phyloP scores from a whole-genome alignment of 352 stramenopile species.

The Phytophthora europaea region DNA sequence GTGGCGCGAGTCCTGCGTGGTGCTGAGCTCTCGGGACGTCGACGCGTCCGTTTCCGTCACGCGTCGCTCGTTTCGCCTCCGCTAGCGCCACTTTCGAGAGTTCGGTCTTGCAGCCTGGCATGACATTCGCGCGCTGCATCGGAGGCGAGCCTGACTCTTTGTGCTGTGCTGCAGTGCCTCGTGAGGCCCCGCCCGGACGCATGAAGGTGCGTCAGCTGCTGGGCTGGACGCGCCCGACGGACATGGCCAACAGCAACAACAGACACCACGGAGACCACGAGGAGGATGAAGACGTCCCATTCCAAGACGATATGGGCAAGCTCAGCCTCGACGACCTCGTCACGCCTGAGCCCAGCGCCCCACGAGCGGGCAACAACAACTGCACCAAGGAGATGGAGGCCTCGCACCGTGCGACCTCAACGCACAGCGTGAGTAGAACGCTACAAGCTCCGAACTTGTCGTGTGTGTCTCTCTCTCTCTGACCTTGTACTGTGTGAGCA shows the following conservation, averaged over 20 bases:
- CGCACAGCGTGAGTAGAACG: constrained; percentile 14
- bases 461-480: background rate
- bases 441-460: background rate
- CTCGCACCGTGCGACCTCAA: constrained; percentile 4
- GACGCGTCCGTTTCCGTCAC: constrained; percentile 48
- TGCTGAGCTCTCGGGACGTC: background rate
- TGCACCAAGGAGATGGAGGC: constrained; percentile 18
- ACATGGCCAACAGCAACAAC: constrained; percentile 37
- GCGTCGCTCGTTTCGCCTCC: constrained; percentile 29
- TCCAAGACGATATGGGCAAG: constrained; percentile 20
- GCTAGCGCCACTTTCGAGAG: constrained; percentile 30
- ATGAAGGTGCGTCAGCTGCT: constrained; percentile 64
- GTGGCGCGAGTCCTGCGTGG: background rate
- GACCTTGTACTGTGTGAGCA: constrained; percentile 10
- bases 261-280: constrained; percentile 15
- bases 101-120: constrained; percentile 22
- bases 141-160: constrained; percentile 62
- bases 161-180: constrained; percentile 47
- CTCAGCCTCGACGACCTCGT: constrained; percentile 14
- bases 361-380: constrained; percentile 34
- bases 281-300: constrained; percentile 8
- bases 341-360: constrained; percentile 6
- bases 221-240: constrained; percentile 39
- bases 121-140: constrained; percentile 67
- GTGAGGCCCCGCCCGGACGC: constrained; percentile 36